Percentiles rank a stretch among this genome's conserved stretches.
Conservation (phyloP, 2,329 filamentous ascomycete species). For the Trichoderma sp. region DNA sequence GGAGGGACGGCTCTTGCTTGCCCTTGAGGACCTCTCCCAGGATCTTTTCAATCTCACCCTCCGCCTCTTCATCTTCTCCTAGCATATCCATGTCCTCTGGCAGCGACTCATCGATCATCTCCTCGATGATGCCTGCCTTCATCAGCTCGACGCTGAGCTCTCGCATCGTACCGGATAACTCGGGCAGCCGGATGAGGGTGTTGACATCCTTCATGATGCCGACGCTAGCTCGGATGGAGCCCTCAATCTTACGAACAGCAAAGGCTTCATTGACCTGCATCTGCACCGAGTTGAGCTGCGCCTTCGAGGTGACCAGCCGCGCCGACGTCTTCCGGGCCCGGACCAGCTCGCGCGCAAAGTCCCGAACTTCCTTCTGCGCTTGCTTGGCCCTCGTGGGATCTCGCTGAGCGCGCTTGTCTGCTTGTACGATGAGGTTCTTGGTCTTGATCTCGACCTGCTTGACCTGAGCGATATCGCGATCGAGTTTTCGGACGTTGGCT, state of each 20-base stretch:
- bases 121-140: slow-evolving; percentile 94
- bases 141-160: slow-evolving; percentile 84
- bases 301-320: slow-evolving; percentile 81
- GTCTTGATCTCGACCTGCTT: slow-evolving; percentile 81
- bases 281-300: slow-evolving; percentile 86
- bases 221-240: slow-evolving; percentile 79
- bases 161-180: slow-evolving; percentile 84
- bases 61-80: slow-evolving; percentile 73
- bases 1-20: slow-evolving; percentile 60
- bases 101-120: slow-evolving; percentile 87
- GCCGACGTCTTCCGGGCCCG: slow-evolving; percentile 72
- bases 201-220: slow-evolving; percentile 98
- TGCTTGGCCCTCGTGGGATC: slow-evolving; percentile 77
- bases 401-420: slow-evolving; percentile 75
- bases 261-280: slow-evolving; percentile 99
- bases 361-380: slow-evolving; percentile 77
- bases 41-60: slow-evolving; percentile 86
- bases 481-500: slow-evolving; percentile 86
- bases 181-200: slow-evolving; percentile 75
- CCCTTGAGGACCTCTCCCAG: slow-evolving; percentile 88
- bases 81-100: slow-evolving; percentile 71
- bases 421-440: slow-evolving; percentile 77
- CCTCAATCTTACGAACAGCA: slow-evolving; percentile 92
- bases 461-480: slow-evolving; percentile 82
- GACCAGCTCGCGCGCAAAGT: slow-evolving; percentile 85